Evolutionary conservation across 129 eudicot species (phyloP).

Genomic region (Kitagawia praeruptora): DNA sequence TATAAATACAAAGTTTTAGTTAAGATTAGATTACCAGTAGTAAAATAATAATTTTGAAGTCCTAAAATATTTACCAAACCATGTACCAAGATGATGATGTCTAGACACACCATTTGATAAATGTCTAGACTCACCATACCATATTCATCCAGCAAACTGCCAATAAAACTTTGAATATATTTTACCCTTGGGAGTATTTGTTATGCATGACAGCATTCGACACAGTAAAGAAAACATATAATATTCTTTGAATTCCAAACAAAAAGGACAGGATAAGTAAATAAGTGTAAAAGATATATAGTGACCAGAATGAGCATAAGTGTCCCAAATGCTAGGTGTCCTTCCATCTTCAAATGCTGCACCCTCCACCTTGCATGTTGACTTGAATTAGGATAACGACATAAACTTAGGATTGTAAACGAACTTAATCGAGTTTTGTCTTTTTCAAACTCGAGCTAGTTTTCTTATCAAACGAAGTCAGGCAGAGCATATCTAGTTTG

Average conservation of each 20-base stretch:
- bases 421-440: neutral
- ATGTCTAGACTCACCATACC: neutral
- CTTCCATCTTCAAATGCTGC: conserved; percentile 46
- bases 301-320: conserved; percentile 29
- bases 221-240: neutral
- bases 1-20: neutral
- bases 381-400: neutral
- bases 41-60: neutral
- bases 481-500: too few species aligned
- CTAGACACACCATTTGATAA: neutral
- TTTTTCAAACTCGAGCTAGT: too few species aligned
- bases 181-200: conserved; percentile 10
- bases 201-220: neutral
- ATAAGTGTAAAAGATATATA: neutral
- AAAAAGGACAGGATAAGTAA: neutral
- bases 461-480: too few species aligned
- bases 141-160: conserved; percentile 21
- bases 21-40: neutral
- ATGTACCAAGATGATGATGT: neutral
- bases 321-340: conserved; percentile 41
- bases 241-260: neutral
- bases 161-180: conserved; percentile 19
- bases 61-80: neutral
- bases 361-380: conserved; percentile 27
- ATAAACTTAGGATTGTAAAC: neutral